A percentile compares a stretch with the other conserved stretches of the same genome.
Evolutionary conservation across 1,284 basidiomycete species (phyloP).

Genomic region (Cystobasidium slooffiae): DNA sequence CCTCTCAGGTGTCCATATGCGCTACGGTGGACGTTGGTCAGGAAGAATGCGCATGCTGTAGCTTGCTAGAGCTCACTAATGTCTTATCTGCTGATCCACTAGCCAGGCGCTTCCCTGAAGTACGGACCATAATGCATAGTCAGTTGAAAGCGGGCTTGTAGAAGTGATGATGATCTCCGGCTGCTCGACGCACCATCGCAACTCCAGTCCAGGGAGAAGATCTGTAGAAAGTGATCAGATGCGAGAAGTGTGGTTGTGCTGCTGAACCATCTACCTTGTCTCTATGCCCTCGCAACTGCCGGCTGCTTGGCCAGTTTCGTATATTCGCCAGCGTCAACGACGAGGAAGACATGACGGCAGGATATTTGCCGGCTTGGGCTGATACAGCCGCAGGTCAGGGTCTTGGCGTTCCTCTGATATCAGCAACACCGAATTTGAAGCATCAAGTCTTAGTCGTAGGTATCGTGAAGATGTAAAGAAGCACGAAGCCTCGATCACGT

Average conservation of each 20-base stretch:
- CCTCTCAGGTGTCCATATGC: constrained; percentile 45
- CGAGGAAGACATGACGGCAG: constrained; percentile 1
- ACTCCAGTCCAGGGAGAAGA: constrained; percentile 43
- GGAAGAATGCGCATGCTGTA: not conserved
- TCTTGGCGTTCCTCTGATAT: not conserved
- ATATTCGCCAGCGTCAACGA: constrained; percentile 15
- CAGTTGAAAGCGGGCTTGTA: not conserved
- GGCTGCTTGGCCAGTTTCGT: constrained; percentile 37
- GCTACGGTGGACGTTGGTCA: not conserved
- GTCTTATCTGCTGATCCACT: constrained; percentile 42
- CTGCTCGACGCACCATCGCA: constrained; percentile 34
- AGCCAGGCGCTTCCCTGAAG: constrained; percentile 33
- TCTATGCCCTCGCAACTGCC: constrained; percentile 29
- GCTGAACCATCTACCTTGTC: constrained; percentile 24
- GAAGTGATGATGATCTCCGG: not conserved
- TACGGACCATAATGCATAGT: not conserved
- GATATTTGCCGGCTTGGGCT: no score
- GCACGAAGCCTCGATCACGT: constrained; percentile 5
- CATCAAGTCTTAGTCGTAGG: constrained; percentile 5
- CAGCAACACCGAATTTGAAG: constrained; percentile 11
- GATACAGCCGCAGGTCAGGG: not conserved
- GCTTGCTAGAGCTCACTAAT: not conserved
- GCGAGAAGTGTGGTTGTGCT: not conserved
- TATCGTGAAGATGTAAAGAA: constrained; percentile 7
- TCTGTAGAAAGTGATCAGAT: constrained; percentile 11